phyloP scores from a whole-genome alignment of 257 asterid genomes.

The Ligustrum vulgare region DNA sequence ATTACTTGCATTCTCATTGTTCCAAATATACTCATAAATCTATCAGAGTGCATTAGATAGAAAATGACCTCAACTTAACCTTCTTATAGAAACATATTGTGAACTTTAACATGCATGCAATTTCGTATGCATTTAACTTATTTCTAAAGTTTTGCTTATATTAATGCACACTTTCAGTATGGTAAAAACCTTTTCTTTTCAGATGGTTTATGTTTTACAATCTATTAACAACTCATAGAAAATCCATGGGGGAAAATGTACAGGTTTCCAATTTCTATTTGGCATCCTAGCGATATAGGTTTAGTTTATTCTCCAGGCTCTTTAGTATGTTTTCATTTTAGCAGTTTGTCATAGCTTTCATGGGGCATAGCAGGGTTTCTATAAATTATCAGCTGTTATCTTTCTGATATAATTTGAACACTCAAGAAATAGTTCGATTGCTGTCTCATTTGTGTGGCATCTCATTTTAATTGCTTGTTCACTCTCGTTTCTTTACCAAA shows the following conservation, averaged over 20 bases:
- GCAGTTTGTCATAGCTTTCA: background rate
- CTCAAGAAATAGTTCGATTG: background rate
- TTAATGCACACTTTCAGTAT: conserved; percentile 6
- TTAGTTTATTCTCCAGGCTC: background rate
- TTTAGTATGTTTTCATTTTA: background rate
- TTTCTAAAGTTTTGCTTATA: background rate
- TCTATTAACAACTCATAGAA: conserved; percentile 12
- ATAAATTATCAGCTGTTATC: background rate
- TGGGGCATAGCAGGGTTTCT: background rate
- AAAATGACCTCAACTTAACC: background rate
- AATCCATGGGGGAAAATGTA: conserved; percentile 9
- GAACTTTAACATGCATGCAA: background rate
- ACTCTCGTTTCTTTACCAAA: background rate
- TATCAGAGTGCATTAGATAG: background rate
- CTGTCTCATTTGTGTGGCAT: background rate
- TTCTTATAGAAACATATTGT: conserved; percentile 2
- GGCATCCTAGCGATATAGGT: background rate
- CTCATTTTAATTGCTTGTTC: background rate
- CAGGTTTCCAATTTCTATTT: conserved; percentile 19
- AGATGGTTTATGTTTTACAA: background rate
- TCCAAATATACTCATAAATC: background rate
- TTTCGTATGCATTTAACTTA: background rate
- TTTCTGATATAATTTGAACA: background rate
- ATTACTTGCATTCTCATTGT: background rate
- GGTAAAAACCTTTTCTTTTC: background rate